Percentiles rank a stretch among this genome's conserved stretches.
These are phyloP conservation scores for Toxoplasma gondii DNA, from an alignment of 169 alveolate genomes.

Conservation along the genomic window DNA sequence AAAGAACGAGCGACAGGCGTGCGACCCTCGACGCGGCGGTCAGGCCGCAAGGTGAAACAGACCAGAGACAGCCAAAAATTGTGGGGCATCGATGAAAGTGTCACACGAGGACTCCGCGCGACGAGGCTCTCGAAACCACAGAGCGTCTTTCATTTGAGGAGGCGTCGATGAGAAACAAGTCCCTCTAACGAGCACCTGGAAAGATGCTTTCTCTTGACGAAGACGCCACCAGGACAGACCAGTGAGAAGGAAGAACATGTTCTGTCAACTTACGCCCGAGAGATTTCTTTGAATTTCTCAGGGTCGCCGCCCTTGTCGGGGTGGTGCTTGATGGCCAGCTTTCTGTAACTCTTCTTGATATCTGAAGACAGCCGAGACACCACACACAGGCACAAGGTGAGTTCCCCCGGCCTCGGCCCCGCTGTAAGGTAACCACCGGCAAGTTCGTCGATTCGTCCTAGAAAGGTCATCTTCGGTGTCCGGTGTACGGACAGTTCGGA, in stretches of 20 bases:
- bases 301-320: conserved; percentile 99
- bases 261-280: conserved; percentile 88
- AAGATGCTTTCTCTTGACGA: too few relatives aligned
- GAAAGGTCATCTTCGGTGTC: too few relatives aligned
- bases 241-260: neutral
- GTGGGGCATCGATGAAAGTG: neutral
- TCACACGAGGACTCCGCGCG: neutral
- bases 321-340: conserved; percentile 95
- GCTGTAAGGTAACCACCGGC: too few relatives aligned
- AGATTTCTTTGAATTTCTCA: conserved; percentile 94
- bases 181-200: too few relatives aligned
- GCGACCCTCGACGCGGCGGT: neutral
- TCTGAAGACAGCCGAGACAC: conserved; percentile 73
- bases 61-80: neutral
- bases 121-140: too few relatives aligned
- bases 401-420: too few relatives aligned
- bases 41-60: too few relatives aligned
- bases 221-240: neutral
- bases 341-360: conserved; percentile 95
- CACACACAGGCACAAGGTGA: neutral
- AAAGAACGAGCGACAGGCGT: too few relatives aligned
- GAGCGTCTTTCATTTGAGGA: too few relatives aligned
- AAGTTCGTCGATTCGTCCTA: too few relatives aligned
- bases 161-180: too few relatives aligned
- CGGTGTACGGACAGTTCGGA: too few relatives aligned